phyloP scores from a whole-genome alignment of 1,284 basidiomycete genomes.

The Ceratobasidium sp. region DNA sequence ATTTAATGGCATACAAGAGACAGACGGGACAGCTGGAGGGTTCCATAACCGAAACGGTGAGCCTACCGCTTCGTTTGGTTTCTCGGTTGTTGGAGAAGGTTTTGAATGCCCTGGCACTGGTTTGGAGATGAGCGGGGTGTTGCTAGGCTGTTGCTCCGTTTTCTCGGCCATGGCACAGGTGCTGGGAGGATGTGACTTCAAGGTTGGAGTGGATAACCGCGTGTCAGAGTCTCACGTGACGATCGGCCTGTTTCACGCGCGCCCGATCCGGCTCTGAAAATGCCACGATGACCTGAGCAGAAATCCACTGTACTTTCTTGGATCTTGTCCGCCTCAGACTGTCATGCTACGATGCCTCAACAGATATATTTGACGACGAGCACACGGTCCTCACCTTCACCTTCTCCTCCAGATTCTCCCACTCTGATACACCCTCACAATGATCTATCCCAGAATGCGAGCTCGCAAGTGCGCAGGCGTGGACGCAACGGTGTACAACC shows the following conservation, averaged over 20 bases:
- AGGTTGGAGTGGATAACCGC: not conserved
- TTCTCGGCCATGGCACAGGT: not conserved
- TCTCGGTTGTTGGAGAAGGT: not conserved
- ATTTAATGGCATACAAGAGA: constrained; percentile 28
- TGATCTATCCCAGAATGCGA: not conserved
- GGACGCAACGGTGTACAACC: not conserved
- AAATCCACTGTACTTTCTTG: not conserved
- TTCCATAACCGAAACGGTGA: constrained; percentile 46
- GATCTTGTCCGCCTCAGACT: constrained; percentile 1
- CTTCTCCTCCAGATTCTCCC: constrained; percentile 22
- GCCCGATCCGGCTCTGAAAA: not conserved
- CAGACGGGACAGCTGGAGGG: constrained; percentile 31
- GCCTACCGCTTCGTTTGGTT: not conserved
- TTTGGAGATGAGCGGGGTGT: not conserved
- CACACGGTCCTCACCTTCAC: constrained; percentile 35
- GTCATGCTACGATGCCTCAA: constrained; percentile 21
- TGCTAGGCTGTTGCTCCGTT: not conserved
- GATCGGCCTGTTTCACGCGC: not conserved
- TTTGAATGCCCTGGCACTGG: not conserved
- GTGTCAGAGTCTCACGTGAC: constrained; percentile 27
- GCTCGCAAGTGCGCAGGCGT: constrained; percentile 25
- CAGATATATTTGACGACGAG: constrained; percentile 10
- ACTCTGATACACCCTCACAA: not conserved
- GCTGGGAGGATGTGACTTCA: not conserved
- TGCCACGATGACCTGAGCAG: not conserved